Evolutionary conservation across 306 rosid species (phyloP), one percentile per base, ranked within the genome.

Genomic region (Cyamopsis tetragonoloba): DNA sequence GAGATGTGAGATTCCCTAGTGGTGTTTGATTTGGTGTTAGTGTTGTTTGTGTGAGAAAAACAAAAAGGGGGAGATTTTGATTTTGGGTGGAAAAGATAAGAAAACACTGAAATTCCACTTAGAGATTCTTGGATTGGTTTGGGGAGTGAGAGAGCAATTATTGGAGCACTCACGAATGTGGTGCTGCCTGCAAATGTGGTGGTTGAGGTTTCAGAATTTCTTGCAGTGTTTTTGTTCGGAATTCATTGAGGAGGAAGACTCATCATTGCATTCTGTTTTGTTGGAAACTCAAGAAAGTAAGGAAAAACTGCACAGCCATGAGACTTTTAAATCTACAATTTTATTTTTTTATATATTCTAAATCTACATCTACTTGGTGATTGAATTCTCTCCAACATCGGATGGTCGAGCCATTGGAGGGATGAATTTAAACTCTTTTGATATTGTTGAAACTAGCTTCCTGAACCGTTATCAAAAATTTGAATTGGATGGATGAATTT

Each of bases 21-120:
- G 54, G 6, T 23, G 38, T n/a, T n/a, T 44, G 39, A 49, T 49
- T 50, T 67, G 72, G 72, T 62, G 62, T 11, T 9, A 17, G 62
- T 37, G 63, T 3, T 30, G 15, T 58, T 66, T 23, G 1, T 4
- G 7, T 10, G 30, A 44, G 54, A 2, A 17, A 11, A 17, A 7
- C 13, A 39, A 53, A 41, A 13, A 14, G 26, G 14, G 26, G 14
- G 30, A 19, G 57, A 68, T 37, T 51, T 37, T 50, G 73, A 35
- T 23, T 27, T n/a, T n/a, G n/a, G n/a, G n/a, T n/a, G n/a, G n/a
- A 17, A 53, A 6, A 3, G 7, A 22, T 38, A 68, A 38, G 24
- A 0, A 30, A 9, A 60, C 80, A 57, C 67, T 57, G 19, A 26
- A 77, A 53, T 37, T 73, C 24, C 34, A 73, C 73, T 55, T 68